A percentile compares a stretch with the other conserved stretches of the same genome.
phyloP scores from a whole-genome alignment of 1,139 yeast genomes.

The Pichia sp. region DNA sequence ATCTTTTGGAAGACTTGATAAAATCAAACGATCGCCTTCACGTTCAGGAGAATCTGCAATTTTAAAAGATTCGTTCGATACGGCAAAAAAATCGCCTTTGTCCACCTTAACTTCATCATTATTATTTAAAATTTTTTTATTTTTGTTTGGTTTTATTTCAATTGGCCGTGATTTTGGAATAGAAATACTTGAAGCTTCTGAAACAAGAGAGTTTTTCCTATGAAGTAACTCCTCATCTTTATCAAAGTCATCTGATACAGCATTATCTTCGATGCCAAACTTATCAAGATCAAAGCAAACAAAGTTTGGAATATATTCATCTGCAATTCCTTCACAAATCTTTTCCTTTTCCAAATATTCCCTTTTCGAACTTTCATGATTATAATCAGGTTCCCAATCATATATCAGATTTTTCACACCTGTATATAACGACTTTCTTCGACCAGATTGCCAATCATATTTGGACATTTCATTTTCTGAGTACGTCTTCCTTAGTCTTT shows the following conservation, averaged over 20 bases:
- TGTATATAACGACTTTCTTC: constrained; percentile 15
- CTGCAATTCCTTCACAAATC: constrained; percentile 47
- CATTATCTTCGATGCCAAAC: constrained; percentile 30
- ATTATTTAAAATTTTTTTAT: background rate
- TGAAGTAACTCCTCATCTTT: background rate
- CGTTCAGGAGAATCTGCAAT: constrained; percentile 28
- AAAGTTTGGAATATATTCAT: constrained; percentile 67
- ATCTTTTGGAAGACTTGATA: constrained; percentile 42
- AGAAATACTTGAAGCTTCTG: constrained; percentile 17
- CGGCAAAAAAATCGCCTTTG: constrained; percentile 5
- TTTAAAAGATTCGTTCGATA: constrained; percentile 19
- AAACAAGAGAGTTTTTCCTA: background rate
- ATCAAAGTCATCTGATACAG: constrained; percentile 2
- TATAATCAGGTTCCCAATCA: background rate
- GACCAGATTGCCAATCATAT: constrained; percentile 35
- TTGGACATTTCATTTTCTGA: constrained; percentile 52
- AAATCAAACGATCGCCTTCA: constrained; percentile 20
- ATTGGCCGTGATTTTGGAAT: constrained; percentile 39
- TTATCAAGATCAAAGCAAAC: constrained; percentile 36
- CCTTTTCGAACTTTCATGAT: constrained; percentile 1
- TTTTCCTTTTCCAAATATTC: background rate
- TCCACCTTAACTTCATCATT: background rate
- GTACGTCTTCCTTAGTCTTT: constrained; percentile 39
- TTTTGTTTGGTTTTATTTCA: constrained; percentile 13
- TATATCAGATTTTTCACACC: background rate